Evolutionary conservation across 2,329 filamentous ascomycete species (phyloP).

Genomic region (Talaromyces rugulosus): DNA sequence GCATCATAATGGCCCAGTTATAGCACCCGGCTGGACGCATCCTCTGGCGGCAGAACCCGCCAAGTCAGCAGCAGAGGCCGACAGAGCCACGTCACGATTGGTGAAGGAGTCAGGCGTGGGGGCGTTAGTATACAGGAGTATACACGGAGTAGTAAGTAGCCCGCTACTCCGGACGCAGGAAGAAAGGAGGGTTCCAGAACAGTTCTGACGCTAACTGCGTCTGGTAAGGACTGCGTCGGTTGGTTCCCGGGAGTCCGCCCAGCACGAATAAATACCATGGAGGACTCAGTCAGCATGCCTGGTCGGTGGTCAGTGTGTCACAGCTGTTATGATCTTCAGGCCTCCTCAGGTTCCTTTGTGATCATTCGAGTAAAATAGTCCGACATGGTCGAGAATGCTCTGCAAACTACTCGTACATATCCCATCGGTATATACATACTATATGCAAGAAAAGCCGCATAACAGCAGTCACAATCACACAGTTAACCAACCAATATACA

Average conservation of each 20-base stretch:
- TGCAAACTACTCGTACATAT: too few relatives aligned
- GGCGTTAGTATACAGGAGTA: not conserved
- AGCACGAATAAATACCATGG: not conserved
- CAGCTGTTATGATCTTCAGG: not conserved
- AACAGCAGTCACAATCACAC: too few relatives aligned
- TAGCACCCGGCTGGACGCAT: not conserved
- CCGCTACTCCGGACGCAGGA: too few relatives aligned
- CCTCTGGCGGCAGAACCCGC: not conserved
- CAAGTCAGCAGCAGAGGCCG: not conserved
- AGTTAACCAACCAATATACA: not conserved
- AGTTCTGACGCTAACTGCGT: not conserved
- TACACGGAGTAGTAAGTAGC: too few relatives aligned
- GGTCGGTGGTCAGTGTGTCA: too few relatives aligned
- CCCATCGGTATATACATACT: too few relatives aligned
- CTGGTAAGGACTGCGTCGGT: not conserved
- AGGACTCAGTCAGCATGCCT: not conserved
- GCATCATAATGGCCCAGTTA: too few relatives aligned
- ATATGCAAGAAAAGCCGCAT: too few relatives aligned
- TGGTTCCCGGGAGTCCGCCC: not conserved
- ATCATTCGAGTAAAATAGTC: not conserved
- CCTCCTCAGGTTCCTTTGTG: not conserved
- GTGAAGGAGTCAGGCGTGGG: constrained; percentile 24
- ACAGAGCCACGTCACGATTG: constrained; percentile 13
- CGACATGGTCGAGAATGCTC: too few relatives aligned
- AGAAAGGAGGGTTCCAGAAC: not conserved